Evolutionary conservation across 1,139 yeast genomes (phyloP), one percentile per base, ranked within the genome.

Genomic region (Pichia inconspicua): DNA sequence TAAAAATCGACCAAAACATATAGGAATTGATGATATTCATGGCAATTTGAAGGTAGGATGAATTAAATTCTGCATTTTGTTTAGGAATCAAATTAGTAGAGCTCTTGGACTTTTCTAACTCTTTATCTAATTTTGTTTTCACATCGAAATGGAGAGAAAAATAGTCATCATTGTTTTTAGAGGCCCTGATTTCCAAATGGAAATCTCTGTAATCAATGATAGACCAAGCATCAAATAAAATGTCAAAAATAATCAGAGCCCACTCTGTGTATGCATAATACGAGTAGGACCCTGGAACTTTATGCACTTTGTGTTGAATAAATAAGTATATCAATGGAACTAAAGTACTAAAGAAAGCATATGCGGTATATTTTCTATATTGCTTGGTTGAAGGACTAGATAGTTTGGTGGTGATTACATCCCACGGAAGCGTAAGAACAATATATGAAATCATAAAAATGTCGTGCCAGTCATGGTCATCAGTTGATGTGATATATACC

Each of bases 401-500:
- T 36, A 82, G 69, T 37, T 68, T 62, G 31, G 84, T 78, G 32
- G 83, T 77, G 44, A 81, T 68, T 15, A 82, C 66, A 41, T 88
- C 84, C 97, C 97, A 92, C 4, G 98, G 98, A 41, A 90, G 72
- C 2, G 97, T 90, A 58, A 92, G 73, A 1, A 89, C 77, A 53
- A 92, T 84, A 67, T 92, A 92, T 36, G 84, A 65, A 55, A 92
- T 88, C 98, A 92, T 92, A 65, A 90, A 90, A 46, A 92, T 80
- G 61, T 92, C 97, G 64, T 92, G 98, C 72, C 84, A 83, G 67
- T 90, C 96, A 61, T 90, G 98, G 64, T 92, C 96, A 64, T 92
- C 98, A 1, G 97, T 88, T 10, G 96, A 86, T 1, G 98, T 92
- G 55, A 92, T 84, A 62, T 92, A 92, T 15, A 94, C 96, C 97